A percentile compares a stretch with the other conserved stretches of the same genome.
Evolutionary conservation across 768 basidiomycete genomes (phyloP).

Genomic region (Tulasnella sp.): DNA sequence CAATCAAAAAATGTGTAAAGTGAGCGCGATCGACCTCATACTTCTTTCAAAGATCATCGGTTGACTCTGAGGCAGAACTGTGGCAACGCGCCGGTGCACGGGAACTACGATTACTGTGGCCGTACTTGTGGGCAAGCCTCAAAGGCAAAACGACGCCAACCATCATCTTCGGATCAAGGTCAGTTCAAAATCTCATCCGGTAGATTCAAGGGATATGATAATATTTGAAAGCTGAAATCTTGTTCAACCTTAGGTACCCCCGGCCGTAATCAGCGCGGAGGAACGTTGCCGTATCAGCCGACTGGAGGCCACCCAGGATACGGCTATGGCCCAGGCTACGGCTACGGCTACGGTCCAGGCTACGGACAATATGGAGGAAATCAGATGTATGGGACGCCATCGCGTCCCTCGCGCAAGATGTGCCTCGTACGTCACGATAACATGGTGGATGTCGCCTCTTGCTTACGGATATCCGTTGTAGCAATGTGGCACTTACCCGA

Average conservation of each 20-base stretch:
- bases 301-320: no score
- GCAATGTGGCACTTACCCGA: not conserved
- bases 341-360: no score
- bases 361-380: no score
- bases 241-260: not conserved
- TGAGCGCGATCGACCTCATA: no score
- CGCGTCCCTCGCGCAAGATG: no score
- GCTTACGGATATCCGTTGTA: not conserved
- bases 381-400: no score
- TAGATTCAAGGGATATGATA: not conserved
- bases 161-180: not conserved
- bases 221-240: not conserved
- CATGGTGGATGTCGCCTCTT: not conserved
- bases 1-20: no score
- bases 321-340: no score
- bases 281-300: not conserved
- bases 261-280: not conserved
- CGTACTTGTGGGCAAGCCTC: constrained; percentile 2
- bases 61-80: not conserved
- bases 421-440: no score
- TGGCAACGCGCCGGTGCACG: not conserved
- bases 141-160: not conserved
- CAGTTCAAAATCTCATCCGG: not conserved
- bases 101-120: not conserved
- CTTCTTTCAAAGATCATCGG: no score